Conservation (phyloP, 1,284 basidiomycete species). For the Malassezia pachydermatis region DNA sequence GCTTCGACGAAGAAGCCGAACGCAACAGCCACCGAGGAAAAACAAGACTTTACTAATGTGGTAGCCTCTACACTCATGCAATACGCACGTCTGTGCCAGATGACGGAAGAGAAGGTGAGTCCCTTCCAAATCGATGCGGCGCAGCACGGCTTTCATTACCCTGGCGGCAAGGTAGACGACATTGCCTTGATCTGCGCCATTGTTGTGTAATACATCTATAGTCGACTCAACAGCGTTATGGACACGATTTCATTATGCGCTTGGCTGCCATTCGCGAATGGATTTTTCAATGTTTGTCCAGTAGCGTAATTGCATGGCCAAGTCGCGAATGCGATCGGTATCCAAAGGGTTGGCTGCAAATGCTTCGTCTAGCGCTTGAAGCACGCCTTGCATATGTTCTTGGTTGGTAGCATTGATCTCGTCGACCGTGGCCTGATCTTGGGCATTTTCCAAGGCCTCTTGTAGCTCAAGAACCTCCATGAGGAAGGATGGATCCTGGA, state of each 20-base stretch:
- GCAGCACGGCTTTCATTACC: slow-evolving; percentile 45
- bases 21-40: slow-evolving; percentile 21
- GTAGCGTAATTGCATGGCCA: slow-evolving; percentile 37
- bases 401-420: slow-evolving; percentile 26
- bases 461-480: slow-evolving; percentile 46
- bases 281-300: slow-evolving; percentile 46
- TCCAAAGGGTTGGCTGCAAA: slow-evolving; percentile 26
- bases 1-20: slow-evolving; percentile 16
- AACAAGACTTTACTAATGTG: slow-evolving; percentile 33
- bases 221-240: background rate
- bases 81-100: slow-evolving; percentile 28
- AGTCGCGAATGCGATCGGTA: slow-evolving; percentile 22
- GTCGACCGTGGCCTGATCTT: slow-evolving; percentile 28
- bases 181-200: slow-evolving; percentile 51
- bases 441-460: slow-evolving; percentile 34
- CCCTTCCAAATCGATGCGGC: slow-evolving; percentile 48
- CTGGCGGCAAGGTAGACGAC: slow-evolving; percentile 51
- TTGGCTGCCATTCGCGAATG: slow-evolving; percentile 38
- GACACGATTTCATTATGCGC: slow-evolving; percentile 1
- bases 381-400: slow-evolving; percentile 20
- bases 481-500: slow-evolving; percentile 38
- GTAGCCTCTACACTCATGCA: slow-evolving; percentile 30
- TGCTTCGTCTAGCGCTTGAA: slow-evolving; percentile 23
- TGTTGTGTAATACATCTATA: slow-evolving; percentile 8
- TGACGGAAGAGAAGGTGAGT: slow-evolving; percentile 59